Evolutionary conservation across 345 rosid species (phyloP), one percentile per base, ranked within the genome.

Genomic region (Tarenaya hassleriana): DNA sequence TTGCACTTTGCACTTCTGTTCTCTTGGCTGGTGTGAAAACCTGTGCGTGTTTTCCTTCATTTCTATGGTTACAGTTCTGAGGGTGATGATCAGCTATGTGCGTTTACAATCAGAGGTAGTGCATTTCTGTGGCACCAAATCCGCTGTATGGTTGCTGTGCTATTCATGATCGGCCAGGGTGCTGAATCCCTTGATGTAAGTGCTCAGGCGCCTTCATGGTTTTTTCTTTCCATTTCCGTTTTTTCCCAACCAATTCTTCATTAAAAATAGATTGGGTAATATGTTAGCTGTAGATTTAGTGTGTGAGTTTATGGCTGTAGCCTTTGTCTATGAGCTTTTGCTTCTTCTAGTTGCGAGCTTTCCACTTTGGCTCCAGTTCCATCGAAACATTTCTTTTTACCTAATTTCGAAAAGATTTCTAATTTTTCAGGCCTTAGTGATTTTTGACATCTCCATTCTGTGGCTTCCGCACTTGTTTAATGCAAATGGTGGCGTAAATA

Each of bases 111-210:
- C 59, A 77, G 64, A 68, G 98, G 98, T 49, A 87, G 86, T 62
- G 95, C 98, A 56, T 91, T 91, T 73, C 66, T 87, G 50, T 84
- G 95, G 96, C 98, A 91, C 70, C 98, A 91, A 60, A 78, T 91
- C 58, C 84, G 98, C 21, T 81, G 90, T 74, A 84, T 91, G 76
- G 96, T 87, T 51, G 76, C 90, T 29, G 90, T 91, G 55, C 75
- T 91, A 41, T 87, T 91, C 76, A 79, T 91, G 98, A 77, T 87
- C 10, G 96, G 98, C 47, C 89, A 75, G 64, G 95, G 89, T 41
- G 70, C 79, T 35, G 98, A 91, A 68, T 70, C 96, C 7, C 68
- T 78, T 41, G 80, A 82, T 67, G 96, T 91, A 67, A 50, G 86
- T 78, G 59, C 41, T 56, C 56, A 39, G 52, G 18, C 31, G n/a